Conservation (phyloP, 164 flowering plant genomes). For the Vitis riparia region DNA sequence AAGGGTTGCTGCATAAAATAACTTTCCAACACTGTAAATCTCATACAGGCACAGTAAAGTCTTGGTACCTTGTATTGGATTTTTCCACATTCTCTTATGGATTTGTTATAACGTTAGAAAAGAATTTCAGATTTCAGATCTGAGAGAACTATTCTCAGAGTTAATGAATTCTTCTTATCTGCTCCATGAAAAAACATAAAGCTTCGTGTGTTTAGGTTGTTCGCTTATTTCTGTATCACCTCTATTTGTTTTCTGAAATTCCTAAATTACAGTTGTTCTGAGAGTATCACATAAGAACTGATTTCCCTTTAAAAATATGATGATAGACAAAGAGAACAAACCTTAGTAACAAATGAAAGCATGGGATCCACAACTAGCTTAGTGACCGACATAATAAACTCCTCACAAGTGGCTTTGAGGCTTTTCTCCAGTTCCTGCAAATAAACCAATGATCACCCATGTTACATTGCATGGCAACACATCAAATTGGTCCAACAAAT, state of each 20-base stretch:
- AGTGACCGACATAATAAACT: constrained; percentile 96
- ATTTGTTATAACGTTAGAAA: background rate
- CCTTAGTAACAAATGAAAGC: constrained; percentile 99
- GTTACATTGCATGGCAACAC: background rate
- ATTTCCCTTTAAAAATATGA: background rate
- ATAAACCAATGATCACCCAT: background rate
- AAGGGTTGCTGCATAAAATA: background rate
- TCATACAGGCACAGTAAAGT: no score
- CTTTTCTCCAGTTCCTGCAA: constrained; percentile 88
- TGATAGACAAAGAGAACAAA: constrained; percentile 19
- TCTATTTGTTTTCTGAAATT: no score
- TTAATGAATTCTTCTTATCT: background rate
- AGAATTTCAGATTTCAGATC: background rate
- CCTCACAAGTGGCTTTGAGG: constrained; percentile 92
- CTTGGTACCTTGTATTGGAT: no score
- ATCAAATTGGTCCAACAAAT: background rate
- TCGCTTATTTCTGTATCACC: background rate
- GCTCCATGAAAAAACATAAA: background rate
- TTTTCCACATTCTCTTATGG: no score
- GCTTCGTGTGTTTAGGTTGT: background rate
- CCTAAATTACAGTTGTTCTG: background rate
- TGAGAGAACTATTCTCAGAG: background rate
- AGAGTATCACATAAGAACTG: background rate
- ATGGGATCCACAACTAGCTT: constrained; percentile 95
- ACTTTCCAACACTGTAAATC: no score